A percentile compares a stretch with the other conserved stretches of the same genome.
Evolutionary conservation across 1,284 basidiomycete genomes (phyloP).

Genomic region (Sporisorium graminicola): DNA sequence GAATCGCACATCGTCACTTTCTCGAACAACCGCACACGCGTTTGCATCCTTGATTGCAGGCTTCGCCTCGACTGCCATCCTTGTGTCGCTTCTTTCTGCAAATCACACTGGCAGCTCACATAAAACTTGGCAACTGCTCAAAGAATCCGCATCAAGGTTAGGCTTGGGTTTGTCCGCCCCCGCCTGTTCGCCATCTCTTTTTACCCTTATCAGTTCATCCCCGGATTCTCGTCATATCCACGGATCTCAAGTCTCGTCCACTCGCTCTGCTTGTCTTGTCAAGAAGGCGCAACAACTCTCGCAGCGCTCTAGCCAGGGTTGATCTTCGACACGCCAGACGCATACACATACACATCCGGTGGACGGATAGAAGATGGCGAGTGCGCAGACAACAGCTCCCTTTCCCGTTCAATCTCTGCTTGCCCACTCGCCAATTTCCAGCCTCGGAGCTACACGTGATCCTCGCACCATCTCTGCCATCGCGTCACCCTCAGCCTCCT

Average conservation of each 20-base stretch:
- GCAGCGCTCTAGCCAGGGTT: background rate
- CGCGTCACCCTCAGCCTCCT: constrained; percentile 4
- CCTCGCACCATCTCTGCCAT: constrained; percentile 32
- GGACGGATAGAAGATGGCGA: constrained; percentile 46
- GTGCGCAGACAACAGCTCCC: constrained; percentile 33
- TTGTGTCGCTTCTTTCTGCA: background rate
- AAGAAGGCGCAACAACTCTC: background rate
- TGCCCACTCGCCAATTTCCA: constrained; percentile 18
- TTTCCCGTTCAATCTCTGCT: constrained; percentile 23
- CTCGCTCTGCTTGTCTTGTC: too few species aligned
- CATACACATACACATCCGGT: constrained; percentile 6
- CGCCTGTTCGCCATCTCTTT: background rate
- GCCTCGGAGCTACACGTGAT: constrained; percentile 28
- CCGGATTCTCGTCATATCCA: background rate
- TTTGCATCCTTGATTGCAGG: background rate
- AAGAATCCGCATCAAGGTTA: background rate
- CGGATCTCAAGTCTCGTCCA: too few species aligned
- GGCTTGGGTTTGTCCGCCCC: background rate
- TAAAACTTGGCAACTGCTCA: constrained; percentile 1
- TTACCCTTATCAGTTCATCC: background rate
- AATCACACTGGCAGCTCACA: background rate
- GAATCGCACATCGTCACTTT: background rate
- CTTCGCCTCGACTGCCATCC: background rate
- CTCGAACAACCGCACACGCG: background rate
- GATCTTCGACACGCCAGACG: background rate